Evolutionary conservation across 768 basidiomycete species (phyloP), one percentile per base, ranked within the genome.

Genomic region (Ephemerocybe angulata): DNA sequence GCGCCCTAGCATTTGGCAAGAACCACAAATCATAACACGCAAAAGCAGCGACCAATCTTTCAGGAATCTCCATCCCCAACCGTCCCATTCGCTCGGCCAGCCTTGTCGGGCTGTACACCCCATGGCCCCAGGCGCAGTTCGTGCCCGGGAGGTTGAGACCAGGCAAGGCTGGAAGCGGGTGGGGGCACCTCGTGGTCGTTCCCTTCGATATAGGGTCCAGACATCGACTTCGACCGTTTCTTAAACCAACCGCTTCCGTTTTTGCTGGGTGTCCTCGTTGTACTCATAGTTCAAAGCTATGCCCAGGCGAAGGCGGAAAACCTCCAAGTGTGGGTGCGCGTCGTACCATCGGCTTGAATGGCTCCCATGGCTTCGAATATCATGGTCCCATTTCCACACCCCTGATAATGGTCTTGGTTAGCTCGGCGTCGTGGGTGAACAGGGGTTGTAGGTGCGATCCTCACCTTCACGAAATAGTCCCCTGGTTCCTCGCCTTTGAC

Each of bases 221-320:
- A 6, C 19, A 42, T 22, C 8, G 33, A 35, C 33, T 35, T 35
- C 8, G 33, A 35, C 17, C 33, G 33, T 35, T 35, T 35, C 17
- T 17, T 8, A 17, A 8, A 8, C 33, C 33, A 35, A 35, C 33
- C 17, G 33, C 33, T 17, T 35, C 17, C 33, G 8, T 35, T 35
- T 17, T 35, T 35, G 33, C 66, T 90, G 88, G 25, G 85, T 86
- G 65, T 90, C 88, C 70, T 90, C 89, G 57, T 88, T 85, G 72
- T 79, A 93, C 66, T 96, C 93, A 63, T 85, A 93, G 62, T 93
- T 90, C 37, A 93, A 71, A 11, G 89, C 85, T 68, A 91, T 92
- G 44, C 93, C 93, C 22, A 96, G 77, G 37, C 91, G 83, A 38
- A 93, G 76, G 52, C 87, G 79, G 72, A 95, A 92, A 29, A 94